Percentiles rank a stretch among this genome's conserved stretches.
Evolutionary conservation across 176 grass and related monocot genomes (phyloP).

Genomic region (Chrysopogon serrulatus): DNA sequence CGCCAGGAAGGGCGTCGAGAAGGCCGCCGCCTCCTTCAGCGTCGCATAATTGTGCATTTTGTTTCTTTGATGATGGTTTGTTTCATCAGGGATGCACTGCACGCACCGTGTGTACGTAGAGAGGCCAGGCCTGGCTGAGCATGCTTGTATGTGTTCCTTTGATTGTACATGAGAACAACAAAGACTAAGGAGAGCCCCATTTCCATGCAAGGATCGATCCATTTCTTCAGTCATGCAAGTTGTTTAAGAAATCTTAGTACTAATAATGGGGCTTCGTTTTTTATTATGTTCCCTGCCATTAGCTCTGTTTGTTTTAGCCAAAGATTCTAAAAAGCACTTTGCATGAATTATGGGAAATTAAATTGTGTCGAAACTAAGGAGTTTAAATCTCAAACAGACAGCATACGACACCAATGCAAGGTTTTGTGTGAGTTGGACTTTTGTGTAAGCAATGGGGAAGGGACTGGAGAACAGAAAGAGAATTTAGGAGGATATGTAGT

Average conservation of each 20-base stretch:
- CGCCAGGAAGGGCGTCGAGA: conserved; percentile 85
- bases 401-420: neutral
- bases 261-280: too few species aligned
- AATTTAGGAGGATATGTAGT: too few species aligned
- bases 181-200: conserved; percentile 1
- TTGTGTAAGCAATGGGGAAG: too few species aligned
- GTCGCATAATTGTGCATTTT: conserved; percentile 73
- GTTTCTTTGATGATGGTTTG: neutral
- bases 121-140: too few species aligned
- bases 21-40: conserved; percentile 60
- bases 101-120: conserved; percentile 2
- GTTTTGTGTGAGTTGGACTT: too few species aligned
- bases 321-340: neutral
- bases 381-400: neutral
- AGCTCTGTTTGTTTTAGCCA: neutral
- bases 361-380: neutral
- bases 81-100: conserved; percentile 5
- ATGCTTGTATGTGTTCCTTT: conserved; percentile 36
- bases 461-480: too few species aligned
- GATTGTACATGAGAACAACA: conserved; percentile 74
- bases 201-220: conserved; percentile 20
- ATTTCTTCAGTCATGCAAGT: neutral
- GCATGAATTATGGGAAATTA: neutral
- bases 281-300: too few species aligned
- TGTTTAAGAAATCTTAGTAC: neutral